These are phyloP conservation scores for Sphenostylis stenocarpa DNA, from an alignment of 306 rosid species.

Conservation along the genomic window DNA sequence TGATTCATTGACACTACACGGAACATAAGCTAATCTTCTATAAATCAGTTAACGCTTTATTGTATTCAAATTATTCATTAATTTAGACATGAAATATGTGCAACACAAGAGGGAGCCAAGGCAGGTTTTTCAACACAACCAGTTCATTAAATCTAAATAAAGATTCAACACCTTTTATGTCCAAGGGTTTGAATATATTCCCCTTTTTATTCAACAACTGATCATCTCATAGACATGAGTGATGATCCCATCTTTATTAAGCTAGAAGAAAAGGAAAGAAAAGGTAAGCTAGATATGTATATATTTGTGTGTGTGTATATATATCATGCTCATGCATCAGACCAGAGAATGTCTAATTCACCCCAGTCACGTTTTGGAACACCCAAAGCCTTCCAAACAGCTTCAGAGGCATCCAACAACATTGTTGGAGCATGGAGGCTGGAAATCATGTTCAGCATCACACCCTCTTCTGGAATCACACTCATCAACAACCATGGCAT, in stretches of 20 bases:
- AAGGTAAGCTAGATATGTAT: neutral
- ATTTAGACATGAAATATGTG: neutral
- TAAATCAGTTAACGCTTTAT: no score
- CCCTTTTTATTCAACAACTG: neutral
- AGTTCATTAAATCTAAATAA: neutral
- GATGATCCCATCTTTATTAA: neutral
- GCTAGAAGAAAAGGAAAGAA: neutral
- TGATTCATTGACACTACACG: no score
- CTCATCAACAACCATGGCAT: conserved; percentile 64
- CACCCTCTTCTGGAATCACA: conserved; percentile 55
- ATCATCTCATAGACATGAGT: neutral
- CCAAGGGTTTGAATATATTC: neutral
- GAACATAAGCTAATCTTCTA: no score
- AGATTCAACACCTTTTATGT: neutral
- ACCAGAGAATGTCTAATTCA: conserved; percentile 14
- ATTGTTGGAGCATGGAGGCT: conserved; percentile 26
- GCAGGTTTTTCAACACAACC: neutral
- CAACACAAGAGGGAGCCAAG: neutral
- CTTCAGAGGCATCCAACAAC: conserved; percentile 49
- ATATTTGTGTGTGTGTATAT: neutral
- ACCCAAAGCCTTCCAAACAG: conserved; percentile 47
- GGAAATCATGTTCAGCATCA: neutral
- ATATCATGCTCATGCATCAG: conserved; percentile 16
- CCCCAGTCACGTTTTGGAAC: conserved; percentile 37
- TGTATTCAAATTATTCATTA: no score